Evolutionary conservation across 139 green algal species (phyloP), one percentile per base, ranked within the genome.

Genomic region (Zygnema circumcarinatum): DNA sequence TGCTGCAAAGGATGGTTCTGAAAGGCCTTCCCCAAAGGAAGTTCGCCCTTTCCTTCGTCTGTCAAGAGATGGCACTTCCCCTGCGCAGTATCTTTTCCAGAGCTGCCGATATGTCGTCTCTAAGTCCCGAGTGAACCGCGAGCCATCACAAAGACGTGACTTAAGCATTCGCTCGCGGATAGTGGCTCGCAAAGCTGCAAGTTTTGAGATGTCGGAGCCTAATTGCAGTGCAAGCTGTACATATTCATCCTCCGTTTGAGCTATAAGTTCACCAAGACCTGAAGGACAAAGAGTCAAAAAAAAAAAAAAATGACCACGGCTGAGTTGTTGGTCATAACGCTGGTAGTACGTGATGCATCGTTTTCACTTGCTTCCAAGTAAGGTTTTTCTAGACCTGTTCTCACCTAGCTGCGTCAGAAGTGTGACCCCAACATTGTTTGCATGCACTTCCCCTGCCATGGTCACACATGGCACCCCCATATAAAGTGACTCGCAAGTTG

Each of bases 401-500:
- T n/a, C 36, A 83, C 76, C 76, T 31, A 83, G 68, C 1, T 83
- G 41, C 0, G 80, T 90, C n/a, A 99, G 91, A 88, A 99, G 92
- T 62, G 91, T 96, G 2, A 94, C 92, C 25, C 96, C 95, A 7
- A 99, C 97, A 83, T 99, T 99, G 89, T 98, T 95, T 0, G 97
- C 97, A 87, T 99, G 97, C 90, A 96, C 96, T 33, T 56, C 2
- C 32, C 97, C 97, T 7, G 53, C 76, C 78, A 98, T 85, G 0
- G 96, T 98, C n/a, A 98, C 76, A 73, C 92, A 95, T 0, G 96
- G 96, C 20, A 98, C 96, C 11, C 96, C 93, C 97, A 99, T 99
- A 89, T 93, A 97, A 3, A 99, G 76, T 0, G 94, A 93, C 91
- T 99, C 97, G 56, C 93, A 96, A 1, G 97, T 99, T 21, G 97